phyloP scores from a whole-genome alignment of 148 eudicot species.

The Chenopodium formosanum region DNA sequence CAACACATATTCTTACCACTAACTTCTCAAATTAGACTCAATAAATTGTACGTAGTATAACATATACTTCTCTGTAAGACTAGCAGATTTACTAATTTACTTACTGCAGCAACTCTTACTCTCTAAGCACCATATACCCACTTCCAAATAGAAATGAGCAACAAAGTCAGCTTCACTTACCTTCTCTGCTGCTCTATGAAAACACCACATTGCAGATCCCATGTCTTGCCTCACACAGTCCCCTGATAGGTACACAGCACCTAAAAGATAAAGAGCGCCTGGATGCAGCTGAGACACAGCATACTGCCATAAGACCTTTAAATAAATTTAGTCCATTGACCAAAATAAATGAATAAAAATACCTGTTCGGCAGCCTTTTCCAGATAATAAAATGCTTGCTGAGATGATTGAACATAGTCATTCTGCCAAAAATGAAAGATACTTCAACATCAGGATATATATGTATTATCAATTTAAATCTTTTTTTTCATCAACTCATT shows the following conservation, averaged over 20 bases:
- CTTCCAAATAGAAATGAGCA: background rate
- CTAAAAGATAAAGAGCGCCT: conserved; percentile 88
- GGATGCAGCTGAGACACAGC: conserved; percentile 67
- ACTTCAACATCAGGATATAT: background rate
- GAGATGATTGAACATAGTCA: conserved; percentile 65
- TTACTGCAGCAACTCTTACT: background rate
- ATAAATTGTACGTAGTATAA: no score
- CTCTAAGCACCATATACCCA: background rate
- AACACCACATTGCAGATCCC: conserved; percentile 88
- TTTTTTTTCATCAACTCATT: background rate
- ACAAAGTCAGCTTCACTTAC: conserved; percentile 34
- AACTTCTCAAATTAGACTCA: no score
- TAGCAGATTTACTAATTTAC: no score
- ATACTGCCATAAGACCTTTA: conserved; percentile 19
- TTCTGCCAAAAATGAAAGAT: conserved; percentile 43
- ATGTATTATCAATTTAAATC: no score
- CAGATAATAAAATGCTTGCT: conserved; percentile 83
- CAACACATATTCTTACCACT: no score
- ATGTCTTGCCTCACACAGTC: conserved; percentile 85
- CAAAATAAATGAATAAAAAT: conserved; percentile 14
- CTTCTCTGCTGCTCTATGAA: conserved; percentile 92
- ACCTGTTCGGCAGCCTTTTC: conserved; percentile 96
- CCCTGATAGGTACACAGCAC: conserved; percentile 89
- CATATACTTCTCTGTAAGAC: no score
- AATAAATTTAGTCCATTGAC: background rate